phyloP scores from a whole-genome alignment of 352 stramenopile genomes.

The Poterioochromonas sp. region DNA sequence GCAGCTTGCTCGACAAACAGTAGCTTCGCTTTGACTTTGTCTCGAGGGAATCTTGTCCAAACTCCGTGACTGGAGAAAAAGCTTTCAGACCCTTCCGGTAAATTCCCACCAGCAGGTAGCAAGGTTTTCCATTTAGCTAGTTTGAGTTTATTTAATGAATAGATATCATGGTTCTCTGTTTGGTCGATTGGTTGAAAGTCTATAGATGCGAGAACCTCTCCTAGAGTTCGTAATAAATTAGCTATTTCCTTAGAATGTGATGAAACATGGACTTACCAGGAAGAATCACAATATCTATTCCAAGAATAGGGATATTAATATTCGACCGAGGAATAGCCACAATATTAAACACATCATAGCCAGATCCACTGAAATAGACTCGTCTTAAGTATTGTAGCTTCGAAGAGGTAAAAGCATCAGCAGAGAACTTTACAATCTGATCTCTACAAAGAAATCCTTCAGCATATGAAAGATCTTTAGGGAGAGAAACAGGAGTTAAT shows the following conservation, averaged over 20 bases:
- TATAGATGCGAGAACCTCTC: not conserved
- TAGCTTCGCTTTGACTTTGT: not conserved
- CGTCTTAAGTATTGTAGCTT: not conserved
- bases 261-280: not conserved
- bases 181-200: not conserved
- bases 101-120: not conserved
- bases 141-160: not conserved
- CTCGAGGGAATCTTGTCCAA: not conserved
- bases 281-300: not conserved
- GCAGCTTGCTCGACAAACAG: not conserved
- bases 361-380: not conserved
- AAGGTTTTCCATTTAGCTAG: not conserved
- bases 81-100: not conserved
- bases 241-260: no score
- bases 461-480: no score
- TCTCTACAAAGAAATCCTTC: no score
- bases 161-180: no score
- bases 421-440: no score
- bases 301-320: not conserved
- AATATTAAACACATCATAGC: not conserved
- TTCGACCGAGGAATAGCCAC: not conserved
- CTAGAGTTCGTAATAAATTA: no score
- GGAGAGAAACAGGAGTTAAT: no score
- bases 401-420: no score
- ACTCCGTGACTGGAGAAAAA: not conserved